Percentiles rank a stretch among this genome's conserved stretches.
These are phyloP conservation scores for Gossypioides kirkii DNA, from an alignment of 345 rosid genomes.

Conservation along the genomic window DNA sequence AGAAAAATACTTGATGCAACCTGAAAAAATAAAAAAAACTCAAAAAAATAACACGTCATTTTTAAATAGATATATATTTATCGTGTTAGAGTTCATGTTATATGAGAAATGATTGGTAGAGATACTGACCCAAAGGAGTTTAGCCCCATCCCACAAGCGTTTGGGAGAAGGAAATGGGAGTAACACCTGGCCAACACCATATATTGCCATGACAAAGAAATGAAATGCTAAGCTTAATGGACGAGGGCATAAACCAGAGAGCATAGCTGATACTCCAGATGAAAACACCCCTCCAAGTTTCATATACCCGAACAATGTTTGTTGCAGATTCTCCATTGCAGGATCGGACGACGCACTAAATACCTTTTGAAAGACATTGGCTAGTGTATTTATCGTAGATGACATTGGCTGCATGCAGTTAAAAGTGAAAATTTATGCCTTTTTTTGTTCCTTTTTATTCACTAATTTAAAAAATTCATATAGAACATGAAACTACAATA, in stretches of 20 bases:
- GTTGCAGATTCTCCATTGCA: slow-evolving; percentile 20
- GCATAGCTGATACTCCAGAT: slow-evolving; percentile 22
- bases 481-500: not conserved
- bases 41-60: too few relatives aligned
- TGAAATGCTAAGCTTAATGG: too few relatives aligned
- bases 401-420: slow-evolving; percentile 29
- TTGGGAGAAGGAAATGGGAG: too few relatives aligned
- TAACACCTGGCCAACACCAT: too few relatives aligned
- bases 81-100: too few relatives aligned
- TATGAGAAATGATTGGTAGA: slow-evolving; percentile 5
- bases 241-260: slow-evolving; percentile 25
- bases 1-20: not conserved
- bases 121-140: too few relatives aligned
- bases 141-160: too few relatives aligned
- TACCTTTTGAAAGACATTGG: slow-evolving; percentile 24
- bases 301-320: slow-evolving; percentile 31
- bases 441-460: not conserved
- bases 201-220: too few relatives aligned
- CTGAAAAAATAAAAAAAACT: not conserved
- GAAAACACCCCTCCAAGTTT: slow-evolving; percentile 32
- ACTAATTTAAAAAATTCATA: not conserved
- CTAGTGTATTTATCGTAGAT: slow-evolving; percentile 36
- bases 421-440: not conserved
- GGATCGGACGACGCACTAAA: slow-evolving; percentile 23
- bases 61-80: too few relatives aligned